These are phyloP conservation scores for Globisporangium solare DNA, from an alignment of 352 stramenopile genomes.

Conservation along the genomic window DNA sequence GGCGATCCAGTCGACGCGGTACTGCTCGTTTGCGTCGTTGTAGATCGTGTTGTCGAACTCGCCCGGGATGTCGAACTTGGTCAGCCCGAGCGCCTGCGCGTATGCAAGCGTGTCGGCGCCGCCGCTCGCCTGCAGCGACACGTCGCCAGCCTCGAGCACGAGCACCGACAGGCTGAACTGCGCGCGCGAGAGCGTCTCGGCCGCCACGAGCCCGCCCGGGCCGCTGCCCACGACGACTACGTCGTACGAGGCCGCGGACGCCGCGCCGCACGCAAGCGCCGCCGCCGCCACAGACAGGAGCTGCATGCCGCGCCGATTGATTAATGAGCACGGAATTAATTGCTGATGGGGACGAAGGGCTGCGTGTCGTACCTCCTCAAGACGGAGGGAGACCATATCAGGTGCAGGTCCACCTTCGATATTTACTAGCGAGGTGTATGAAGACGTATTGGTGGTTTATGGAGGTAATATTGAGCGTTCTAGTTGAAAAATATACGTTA, in stretches of 20 bases:
- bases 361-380: no score
- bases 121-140: conserved; percentile 38
- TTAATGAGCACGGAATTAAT: conserved; percentile 1
- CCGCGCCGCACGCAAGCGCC: neutral
- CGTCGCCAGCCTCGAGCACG: conserved; percentile 41
- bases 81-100: conserved; percentile 29
- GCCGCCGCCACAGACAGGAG: neutral
- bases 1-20: conserved; percentile 40
- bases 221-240: conserved; percentile 56
- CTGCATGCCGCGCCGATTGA: neutral
- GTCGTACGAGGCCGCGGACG: conserved; percentile 24
- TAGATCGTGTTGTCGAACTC: conserved; percentile 57
- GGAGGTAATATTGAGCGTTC: no score
- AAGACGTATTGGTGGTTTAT: no score
- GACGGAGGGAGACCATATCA: no score
- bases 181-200: conserved; percentile 40
- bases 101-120: conserved; percentile 44
- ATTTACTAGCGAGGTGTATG: no score
- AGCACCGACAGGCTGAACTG: conserved; percentile 34
- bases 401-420: no score
- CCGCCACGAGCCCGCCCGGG: conserved; percentile 47
- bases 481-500: no score
- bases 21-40: conserved; percentile 34
- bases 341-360: no score
- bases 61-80: conserved; percentile 68